Evolutionary conservation across 73 alveolate genomes (phyloP).

Genomic region (Paramecium octaurelia): DNA sequence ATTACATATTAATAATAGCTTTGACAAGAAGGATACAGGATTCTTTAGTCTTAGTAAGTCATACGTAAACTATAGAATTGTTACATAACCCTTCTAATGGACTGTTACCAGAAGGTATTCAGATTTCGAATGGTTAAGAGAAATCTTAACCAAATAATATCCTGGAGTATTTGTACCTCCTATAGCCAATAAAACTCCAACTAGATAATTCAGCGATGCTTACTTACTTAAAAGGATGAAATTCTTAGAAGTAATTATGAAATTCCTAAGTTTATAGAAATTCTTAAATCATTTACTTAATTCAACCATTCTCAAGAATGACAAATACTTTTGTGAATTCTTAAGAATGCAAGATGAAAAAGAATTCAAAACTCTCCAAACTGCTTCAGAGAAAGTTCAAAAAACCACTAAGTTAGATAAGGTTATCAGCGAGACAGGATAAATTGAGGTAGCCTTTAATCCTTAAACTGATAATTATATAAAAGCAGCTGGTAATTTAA

Average conservation of each 20-base stretch:
- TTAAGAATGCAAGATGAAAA: conserved; percentile 55
- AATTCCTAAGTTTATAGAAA: neutral
- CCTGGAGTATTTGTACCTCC: conserved; percentile 60
- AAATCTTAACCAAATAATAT: conserved; percentile 39
- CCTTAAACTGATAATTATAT: conserved; percentile 14
- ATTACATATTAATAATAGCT: neutral
- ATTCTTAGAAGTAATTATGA: conserved; percentile 41
- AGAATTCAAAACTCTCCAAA: conserved; percentile 27
- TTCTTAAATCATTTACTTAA: conserved; percentile 56
- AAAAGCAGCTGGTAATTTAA: neutral
- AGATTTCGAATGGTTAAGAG: conserved; percentile 67
- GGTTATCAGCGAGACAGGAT: neutral
- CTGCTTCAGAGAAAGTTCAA: neutral
- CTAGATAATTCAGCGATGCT: conserved; percentile 36
- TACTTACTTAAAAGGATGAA: conserved; percentile 55
- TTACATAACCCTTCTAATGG: conserved; percentile 56
- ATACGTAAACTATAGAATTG: conserved; percentile 26
- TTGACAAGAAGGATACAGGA: conserved; percentile 42
- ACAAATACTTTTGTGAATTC: conserved; percentile 62
- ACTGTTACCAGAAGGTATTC: conserved; percentile 53
- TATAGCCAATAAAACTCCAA: conserved; percentile 48
- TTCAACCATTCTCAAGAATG: conserved; percentile 58
- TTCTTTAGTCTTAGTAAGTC: conserved; percentile 39
- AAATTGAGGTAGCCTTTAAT: neutral
- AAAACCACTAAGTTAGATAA: conserved; percentile 31